Conservation (phyloP, 345 rosid genomes). For the Rhodomyrtus tomentosa region DNA sequence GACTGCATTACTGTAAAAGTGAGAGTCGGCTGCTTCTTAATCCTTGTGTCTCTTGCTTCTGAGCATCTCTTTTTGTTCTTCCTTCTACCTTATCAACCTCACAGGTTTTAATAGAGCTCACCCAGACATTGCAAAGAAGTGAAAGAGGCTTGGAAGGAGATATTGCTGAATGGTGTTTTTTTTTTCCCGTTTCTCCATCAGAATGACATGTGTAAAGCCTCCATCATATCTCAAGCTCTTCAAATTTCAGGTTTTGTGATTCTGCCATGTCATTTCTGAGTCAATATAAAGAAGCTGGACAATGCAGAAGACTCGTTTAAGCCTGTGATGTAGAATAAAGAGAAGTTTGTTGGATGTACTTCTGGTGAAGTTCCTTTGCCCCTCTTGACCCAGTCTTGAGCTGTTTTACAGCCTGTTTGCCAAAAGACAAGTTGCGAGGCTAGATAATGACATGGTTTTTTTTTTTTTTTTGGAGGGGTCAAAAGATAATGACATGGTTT, state of each 20-base stretch:
- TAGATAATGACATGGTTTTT: not conserved
- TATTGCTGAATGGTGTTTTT: not conserved
- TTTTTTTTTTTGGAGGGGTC: not conserved
- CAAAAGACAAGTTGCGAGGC: not conserved
- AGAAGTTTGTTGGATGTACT: not conserved
- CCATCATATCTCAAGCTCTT: not conserved
- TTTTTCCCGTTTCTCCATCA: not conserved
- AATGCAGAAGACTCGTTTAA: not conserved
- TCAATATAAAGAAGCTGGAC: not conserved
- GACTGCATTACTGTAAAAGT: not conserved
- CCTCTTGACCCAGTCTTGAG: not conserved
- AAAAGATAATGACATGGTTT: no score
- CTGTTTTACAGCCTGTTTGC: not conserved
- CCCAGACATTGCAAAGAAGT: not conserved
- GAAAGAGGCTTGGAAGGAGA: not conserved
- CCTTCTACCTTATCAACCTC: not conserved
- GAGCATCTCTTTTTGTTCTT: not conserved
- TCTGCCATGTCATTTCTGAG: not conserved
- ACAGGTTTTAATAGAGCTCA: not conserved
- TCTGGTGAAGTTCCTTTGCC: not conserved
- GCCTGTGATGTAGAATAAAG: not conserved
- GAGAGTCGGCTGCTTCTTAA: not conserved
- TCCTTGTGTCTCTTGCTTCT: not conserved
- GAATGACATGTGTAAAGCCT: not conserved
- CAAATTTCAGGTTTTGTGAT: not conserved